Evolutionary conservation across 2,329 filamentous ascomycete genomes (phyloP).

Genomic region (Colletotrichum tofieldiae): DNA sequence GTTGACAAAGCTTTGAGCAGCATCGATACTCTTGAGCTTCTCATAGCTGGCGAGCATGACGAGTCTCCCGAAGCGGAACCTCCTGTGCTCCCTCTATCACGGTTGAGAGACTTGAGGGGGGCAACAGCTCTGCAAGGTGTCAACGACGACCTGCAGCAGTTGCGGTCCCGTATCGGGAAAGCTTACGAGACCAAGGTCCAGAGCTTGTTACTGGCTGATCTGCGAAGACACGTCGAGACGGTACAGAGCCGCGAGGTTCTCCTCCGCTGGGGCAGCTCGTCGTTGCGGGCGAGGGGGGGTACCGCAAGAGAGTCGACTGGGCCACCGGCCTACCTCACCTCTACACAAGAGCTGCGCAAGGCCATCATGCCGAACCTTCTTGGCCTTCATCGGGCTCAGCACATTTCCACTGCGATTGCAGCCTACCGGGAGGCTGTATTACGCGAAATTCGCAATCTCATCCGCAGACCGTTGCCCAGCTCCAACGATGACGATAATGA

Average conservation of each 20-base stretch:
- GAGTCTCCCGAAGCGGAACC: slow-evolving; percentile 49
- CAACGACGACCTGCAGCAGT: slow-evolving; percentile 80
- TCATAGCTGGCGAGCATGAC: slow-evolving; percentile 82
- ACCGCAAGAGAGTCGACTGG: slow-evolving; percentile 77
- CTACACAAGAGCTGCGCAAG: slow-evolving; percentile 79
- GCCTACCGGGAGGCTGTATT: slow-evolving; percentile 88
- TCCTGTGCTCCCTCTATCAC: slow-evolving; percentile 52
- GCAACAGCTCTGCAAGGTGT: slow-evolving; percentile 87
- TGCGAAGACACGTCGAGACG: slow-evolving; percentile 83
- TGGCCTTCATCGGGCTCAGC: slow-evolving; percentile 85
- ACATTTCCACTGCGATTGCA: slow-evolving; percentile 85
- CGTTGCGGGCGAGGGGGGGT: slow-evolving; percentile 78
- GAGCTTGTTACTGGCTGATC: slow-evolving; percentile 82
- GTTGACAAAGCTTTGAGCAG: slow-evolving; percentile 84
- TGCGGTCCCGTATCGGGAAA: slow-evolving; percentile 87
- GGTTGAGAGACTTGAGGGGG: slow-evolving; percentile 79
- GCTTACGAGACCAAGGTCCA: slow-evolving; percentile 89
- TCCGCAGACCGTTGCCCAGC: slow-evolving; percentile 88
- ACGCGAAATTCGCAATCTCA: slow-evolving; percentile 88
- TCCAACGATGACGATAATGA: slow-evolving; percentile 95
- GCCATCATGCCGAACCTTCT: slow-evolving; percentile 80
- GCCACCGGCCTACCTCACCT: slow-evolving; percentile 84
- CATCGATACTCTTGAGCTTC: slow-evolving; percentile 83
- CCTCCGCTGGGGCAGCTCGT: slow-evolving; percentile 86
- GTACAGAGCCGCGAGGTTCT: slow-evolving; percentile 82